Base-by-base conservation (phyloP, 768 basidiomycete genomes). In the Amanita subjunquillea region DNA sequence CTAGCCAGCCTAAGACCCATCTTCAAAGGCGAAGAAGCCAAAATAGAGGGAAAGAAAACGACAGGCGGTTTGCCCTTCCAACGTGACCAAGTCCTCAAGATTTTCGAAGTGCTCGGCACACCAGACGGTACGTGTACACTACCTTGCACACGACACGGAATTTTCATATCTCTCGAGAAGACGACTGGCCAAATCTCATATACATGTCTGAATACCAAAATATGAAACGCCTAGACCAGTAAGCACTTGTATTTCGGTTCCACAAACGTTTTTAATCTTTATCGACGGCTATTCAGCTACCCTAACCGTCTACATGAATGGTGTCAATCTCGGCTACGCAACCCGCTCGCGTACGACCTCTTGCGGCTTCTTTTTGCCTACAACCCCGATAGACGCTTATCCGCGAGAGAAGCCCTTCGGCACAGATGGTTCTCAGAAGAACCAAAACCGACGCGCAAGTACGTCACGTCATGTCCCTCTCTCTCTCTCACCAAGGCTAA, bases 21-120 rank as follows among this genome's bases (percentile, higher is more conserved):
- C 57, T 98, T 98, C 75, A 99, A 99, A 65, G 96, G 95, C 9
- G 96, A 99, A 66, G 96, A 98, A 68, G 96, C 96, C 1, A 98
- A 99, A 66, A 67, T 97, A 40, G 96, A 98, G 63, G 82, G 85
- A 27, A 95, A 97, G 74, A 98, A 98, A 75, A 92, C 91, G 54
- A 53, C 39, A 8, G 44, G 51, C 15, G 43, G 51, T 25, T 85
- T 98, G 0, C 96, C 96, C 0, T 99, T 98, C 65, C 96, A 99
- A 65, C 77, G 85, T 52, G 96, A 98, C 66, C 96, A 99, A 61
- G 75, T 98, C 54, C 69, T 89, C 25, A 94, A 91, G 69, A 96
- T 99, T n/a, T 86, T 97, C 54, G 96, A 99, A 60, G 85, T 98
- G 0, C 67, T 96, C 15, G 94, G 96, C 4, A 91, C 87, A 4